phyloP scores from a whole-genome alignment of 2,329 filamentous ascomycete genomes.

The Apiospora sp. region DNA sequence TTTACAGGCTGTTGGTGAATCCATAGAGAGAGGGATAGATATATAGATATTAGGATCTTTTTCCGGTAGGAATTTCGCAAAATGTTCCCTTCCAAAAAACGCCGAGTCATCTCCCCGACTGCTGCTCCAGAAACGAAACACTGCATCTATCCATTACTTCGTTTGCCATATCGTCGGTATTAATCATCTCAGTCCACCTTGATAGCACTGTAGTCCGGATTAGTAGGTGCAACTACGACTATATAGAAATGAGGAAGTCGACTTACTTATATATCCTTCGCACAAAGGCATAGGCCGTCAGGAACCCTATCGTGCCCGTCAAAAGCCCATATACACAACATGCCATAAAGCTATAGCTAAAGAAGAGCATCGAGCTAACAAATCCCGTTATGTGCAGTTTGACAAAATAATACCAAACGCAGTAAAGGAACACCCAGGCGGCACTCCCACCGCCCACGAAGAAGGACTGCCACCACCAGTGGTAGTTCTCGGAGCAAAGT shows the following conservation, averaged over 20 bases:
- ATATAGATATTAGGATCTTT: background rate
- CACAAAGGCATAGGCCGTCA: conserved; percentile 85
- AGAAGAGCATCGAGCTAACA: conserved; percentile 82
- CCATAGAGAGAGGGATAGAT: too few relatives aligned
- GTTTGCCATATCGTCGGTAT: background rate
- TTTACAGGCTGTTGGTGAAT: background rate
- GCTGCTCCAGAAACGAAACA: background rate
- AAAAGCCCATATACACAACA: conserved; percentile 83
- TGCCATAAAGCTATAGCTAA: conserved; percentile 83
- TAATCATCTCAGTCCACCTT: conserved; percentile 53
- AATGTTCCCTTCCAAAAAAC: background rate
- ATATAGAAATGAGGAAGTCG: background rate
- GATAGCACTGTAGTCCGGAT: conserved; percentile 53
- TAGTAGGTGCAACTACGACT: background rate
- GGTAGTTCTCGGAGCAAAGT: conserved; percentile 84
- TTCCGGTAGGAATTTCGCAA: background rate
- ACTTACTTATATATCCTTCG: conserved; percentile 81
- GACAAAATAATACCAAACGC: conserved; percentile 82
- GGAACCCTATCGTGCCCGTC: conserved; percentile 84
- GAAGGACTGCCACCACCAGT: conserved; percentile 95
- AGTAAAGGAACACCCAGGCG: conserved; percentile 84
- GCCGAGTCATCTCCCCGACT: background rate
- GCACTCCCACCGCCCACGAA: conserved; percentile 78
- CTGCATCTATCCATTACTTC: conserved; percentile 26
- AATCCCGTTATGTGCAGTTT: conserved; percentile 84